phyloP scores from a whole-genome alignment of 2,329 filamentous ascomycete genomes.

The Allantophomopsis cytisporea region DNA sequence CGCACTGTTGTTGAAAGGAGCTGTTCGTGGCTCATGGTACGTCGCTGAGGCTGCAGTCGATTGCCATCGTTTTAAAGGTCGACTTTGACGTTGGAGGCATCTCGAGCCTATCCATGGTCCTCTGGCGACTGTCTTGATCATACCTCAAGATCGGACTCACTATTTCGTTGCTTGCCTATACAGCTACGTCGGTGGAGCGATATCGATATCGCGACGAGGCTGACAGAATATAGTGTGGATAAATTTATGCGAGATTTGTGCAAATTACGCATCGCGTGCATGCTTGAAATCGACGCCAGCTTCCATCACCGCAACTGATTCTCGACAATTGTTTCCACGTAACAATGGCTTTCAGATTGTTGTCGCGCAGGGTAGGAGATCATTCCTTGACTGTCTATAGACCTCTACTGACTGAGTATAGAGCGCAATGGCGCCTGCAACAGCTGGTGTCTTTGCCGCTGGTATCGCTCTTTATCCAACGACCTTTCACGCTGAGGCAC shows the following conservation, averaged over 20 bases:
- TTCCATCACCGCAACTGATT: constrained; percentile 7
- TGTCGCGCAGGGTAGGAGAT: constrained; percentile 33
- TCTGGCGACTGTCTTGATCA: constrained; percentile 14
- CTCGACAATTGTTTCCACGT: constrained; percentile 10
- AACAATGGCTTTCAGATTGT: constrained; percentile 36
- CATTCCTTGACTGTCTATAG: constrained; percentile 5
- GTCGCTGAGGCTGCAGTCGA: constrained; percentile 4
- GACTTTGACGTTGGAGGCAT: constrained; percentile 24
- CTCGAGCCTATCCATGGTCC: constrained; percentile 33
- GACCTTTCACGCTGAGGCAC: constrained; percentile 32
- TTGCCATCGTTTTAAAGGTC: constrained; percentile 5
- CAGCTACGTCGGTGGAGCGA: too few relatives aligned
- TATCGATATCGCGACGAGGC: too few relatives aligned
- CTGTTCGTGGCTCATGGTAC: constrained; percentile 6
- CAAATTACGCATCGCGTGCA: constrained; percentile 5
- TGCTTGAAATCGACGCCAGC: constrained; percentile 8
- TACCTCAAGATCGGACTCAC: constrained; percentile 3
- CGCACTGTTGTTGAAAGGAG: constrained; percentile 7
- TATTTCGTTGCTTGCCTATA: too few relatives aligned
- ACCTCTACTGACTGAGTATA: constrained; percentile 14
- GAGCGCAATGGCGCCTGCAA: constrained; percentile 32
- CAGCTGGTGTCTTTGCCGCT: constrained; percentile 23
- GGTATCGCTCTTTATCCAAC: constrained; percentile 31
- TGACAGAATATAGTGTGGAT: too few relatives aligned
- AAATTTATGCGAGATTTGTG: constrained; percentile 6